Evolutionary conservation across 2,329 filamentous ascomycete genomes (phyloP).

Genomic region (Hypocrella siamensis): DNA sequence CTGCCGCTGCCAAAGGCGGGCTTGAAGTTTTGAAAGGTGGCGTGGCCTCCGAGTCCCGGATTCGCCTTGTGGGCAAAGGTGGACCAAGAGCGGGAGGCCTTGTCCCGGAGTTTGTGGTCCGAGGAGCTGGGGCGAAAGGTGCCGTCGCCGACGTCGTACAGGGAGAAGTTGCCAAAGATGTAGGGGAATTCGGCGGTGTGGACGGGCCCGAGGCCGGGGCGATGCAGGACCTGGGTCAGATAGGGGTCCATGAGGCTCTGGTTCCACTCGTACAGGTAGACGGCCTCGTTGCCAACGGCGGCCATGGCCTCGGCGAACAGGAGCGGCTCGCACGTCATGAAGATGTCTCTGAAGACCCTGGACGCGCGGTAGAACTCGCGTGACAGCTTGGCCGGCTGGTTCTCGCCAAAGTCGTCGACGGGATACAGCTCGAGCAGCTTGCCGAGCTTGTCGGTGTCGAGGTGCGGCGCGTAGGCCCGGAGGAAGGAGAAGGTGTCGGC

Average conservation of each 20-base stretch:
- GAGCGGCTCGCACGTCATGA: conserved; percentile 32
- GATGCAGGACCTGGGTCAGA: conserved; percentile 15
- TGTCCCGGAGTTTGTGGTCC: conserved; percentile 23
- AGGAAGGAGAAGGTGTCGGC: conserved; percentile 24
- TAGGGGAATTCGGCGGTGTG: conserved; percentile 39
- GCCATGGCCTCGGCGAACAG: conserved; percentile 23
- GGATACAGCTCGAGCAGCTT: conserved; percentile 35
- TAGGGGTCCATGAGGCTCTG: conserved; percentile 34
- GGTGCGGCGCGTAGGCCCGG: conserved; percentile 18
- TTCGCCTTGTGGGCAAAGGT: conserved; percentile 25
- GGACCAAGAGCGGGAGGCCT: conserved; percentile 30
- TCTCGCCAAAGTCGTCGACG: conserved; percentile 23
- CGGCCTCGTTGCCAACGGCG: conserved; percentile 17
- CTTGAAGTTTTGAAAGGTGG: conserved; percentile 26
- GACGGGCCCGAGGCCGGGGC: conserved; percentile 25
- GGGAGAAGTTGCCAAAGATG: conserved; percentile 28
- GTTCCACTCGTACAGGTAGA: conserved; percentile 36
- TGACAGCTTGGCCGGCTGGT: conserved; percentile 21
- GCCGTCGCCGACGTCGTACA: conserved; percentile 22
- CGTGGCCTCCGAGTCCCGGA: conserved; percentile 13
- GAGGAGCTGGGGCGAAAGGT: conserved; percentile 18
- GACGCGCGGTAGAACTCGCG: conserved; percentile 33
- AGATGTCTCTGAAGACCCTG: conserved; percentile 32
- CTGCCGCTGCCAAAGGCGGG: conserved; percentile 15
- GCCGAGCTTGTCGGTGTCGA: conserved; percentile 13